phyloP scores from a whole-genome alignment of 306 rosid genomes.

The Quercus wislizeni region DNA sequence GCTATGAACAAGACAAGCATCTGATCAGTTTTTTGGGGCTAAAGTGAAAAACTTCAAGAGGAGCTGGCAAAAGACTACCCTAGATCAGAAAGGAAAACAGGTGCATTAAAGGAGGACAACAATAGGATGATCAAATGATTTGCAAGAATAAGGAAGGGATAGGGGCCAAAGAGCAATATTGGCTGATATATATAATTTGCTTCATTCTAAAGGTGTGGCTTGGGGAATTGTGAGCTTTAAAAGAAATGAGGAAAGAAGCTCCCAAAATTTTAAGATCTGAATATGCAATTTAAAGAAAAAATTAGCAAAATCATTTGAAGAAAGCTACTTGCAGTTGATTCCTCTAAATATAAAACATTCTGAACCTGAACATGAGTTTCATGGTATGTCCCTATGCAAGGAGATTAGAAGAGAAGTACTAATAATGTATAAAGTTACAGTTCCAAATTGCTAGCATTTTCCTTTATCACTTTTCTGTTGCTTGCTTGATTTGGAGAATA shows the following conservation, averaged over 20 bases:
- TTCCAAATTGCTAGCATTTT: not conserved
- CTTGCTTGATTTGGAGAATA: not conserved
- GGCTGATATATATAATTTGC: conserved; percentile 75
- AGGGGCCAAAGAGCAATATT: conserved; percentile 24
- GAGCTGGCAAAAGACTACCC: too few relatives aligned
- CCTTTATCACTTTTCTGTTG: not conserved
- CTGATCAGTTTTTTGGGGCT: too few relatives aligned
- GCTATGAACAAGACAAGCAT: too few relatives aligned
- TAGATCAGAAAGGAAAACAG: too few relatives aligned
- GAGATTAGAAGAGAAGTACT: not conserved
- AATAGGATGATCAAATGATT: too few relatives aligned
- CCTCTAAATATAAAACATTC: not conserved
- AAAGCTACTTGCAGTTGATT: not conserved
- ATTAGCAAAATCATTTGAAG: conserved; percentile 23
- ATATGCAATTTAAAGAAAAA: conserved; percentile 13
- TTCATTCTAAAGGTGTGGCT: conserved; percentile 79
- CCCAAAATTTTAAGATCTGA: conserved; percentile 53
- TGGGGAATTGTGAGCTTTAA: conserved; percentile 83
- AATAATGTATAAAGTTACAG: not conserved
- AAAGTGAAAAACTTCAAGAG: too few relatives aligned
- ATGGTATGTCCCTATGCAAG: not conserved
- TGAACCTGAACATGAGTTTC: not conserved
- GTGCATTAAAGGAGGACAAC: too few relatives aligned
- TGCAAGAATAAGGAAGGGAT: too few relatives aligned
- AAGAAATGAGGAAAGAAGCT: conserved; percentile 57